A percentile compares a stretch with the other conserved stretches of the same genome.
These are phyloP conservation scores for Leccinum obscurum DNA, from an alignment of 768 basidiomycete genomes.

Conservation along the genomic window DNA sequence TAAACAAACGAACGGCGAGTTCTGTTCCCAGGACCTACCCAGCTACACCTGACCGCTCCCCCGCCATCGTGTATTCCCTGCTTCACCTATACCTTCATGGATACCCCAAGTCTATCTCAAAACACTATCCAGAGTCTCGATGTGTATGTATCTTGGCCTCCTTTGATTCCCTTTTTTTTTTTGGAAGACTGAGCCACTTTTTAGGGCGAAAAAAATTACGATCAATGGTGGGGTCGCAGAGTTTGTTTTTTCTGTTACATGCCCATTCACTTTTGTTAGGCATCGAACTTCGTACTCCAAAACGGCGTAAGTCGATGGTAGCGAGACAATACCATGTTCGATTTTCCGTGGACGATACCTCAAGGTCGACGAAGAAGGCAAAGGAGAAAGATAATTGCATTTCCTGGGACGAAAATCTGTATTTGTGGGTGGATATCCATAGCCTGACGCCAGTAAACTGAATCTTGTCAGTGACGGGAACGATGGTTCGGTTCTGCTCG, in stretches of 20 bases:
- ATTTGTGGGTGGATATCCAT: constrained; percentile 14
- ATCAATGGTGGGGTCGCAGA: constrained; percentile 9
- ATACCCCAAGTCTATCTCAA: constrained; percentile 2
- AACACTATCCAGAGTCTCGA: background rate
- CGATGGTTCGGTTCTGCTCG: constrained; percentile 13
- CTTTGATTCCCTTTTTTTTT: background rate
- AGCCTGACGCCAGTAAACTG: background rate
- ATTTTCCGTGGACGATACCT: constrained; percentile 10
- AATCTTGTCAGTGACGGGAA: constrained; percentile 14
- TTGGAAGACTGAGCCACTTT: background rate
- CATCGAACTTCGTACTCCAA: constrained; percentile 13
- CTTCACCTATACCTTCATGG: constrained; percentile 2
- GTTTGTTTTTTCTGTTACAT: background rate
- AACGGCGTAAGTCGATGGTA: constrained; percentile 1
- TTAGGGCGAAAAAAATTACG: constrained; percentile 12
- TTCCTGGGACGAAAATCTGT: constrained; percentile 16
- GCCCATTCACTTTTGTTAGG: constrained; percentile 2
- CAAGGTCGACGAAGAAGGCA: constrained; percentile 13
- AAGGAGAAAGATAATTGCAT: constrained; percentile 12
- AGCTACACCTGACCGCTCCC: background rate
- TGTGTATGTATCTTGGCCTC: constrained; percentile 4
- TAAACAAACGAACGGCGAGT: constrained; percentile 13
- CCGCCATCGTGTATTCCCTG: background rate
- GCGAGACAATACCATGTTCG: constrained; percentile 15
- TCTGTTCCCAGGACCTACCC: constrained; percentile 13